Conservation (phyloP, 2,329 filamentous ascomycete genomes). For the Penicillium sp. region DNA sequence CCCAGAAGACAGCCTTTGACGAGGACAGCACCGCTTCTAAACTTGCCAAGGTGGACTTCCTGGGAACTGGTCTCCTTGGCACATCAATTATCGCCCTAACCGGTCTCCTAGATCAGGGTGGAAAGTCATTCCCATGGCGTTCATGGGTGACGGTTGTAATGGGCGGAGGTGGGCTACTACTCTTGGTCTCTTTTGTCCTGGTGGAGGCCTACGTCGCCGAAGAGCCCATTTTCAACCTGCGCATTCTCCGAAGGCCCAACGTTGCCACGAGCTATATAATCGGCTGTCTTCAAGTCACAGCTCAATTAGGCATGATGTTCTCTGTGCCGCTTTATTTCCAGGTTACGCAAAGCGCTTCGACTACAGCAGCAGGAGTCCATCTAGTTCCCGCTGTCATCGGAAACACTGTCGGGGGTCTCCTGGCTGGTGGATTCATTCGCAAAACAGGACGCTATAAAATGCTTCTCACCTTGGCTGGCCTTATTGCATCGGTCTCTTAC, state of each 20-base stretch:
- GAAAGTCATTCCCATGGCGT: slow-evolving; percentile 43
- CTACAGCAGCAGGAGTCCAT: slow-evolving; percentile 63
- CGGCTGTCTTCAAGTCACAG: slow-evolving; percentile 57
- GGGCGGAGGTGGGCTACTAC: slow-evolving; percentile 9
- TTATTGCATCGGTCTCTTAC: slow-evolving; percentile 58
- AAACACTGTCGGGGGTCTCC: slow-evolving; percentile 66
- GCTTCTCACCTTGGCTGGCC: slow-evolving; percentile 56
- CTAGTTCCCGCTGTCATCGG: slow-evolving; percentile 70
- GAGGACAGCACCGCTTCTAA: slow-evolving; percentile 27
- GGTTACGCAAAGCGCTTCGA: slow-evolving; percentile 61
- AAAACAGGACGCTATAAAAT: slow-evolving; percentile 64
- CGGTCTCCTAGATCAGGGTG: slow-evolving; percentile 55
- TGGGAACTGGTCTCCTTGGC: slow-evolving; percentile 56
- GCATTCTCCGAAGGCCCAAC: slow-evolving; percentile 37
- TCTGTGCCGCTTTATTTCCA: slow-evolving; percentile 72
- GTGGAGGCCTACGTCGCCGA: slow-evolving; percentile 36
- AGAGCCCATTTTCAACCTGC: slow-evolving; percentile 43
- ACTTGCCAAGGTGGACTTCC: slow-evolving; percentile 62
- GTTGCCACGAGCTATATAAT: slow-evolving; percentile 44
- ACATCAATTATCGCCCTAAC: slow-evolving; percentile 50
- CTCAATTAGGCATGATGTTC: slow-evolving; percentile 68
- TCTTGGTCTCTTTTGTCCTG: slow-evolving; percentile 31
- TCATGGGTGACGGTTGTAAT: slow-evolving; percentile 29
- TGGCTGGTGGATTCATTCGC: slow-evolving; percentile 63
- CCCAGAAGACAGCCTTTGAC: neutral